Base-by-base conservation (phyloP, 1,139 yeast species). In the Nakaseomyces bracarensis region DNA sequence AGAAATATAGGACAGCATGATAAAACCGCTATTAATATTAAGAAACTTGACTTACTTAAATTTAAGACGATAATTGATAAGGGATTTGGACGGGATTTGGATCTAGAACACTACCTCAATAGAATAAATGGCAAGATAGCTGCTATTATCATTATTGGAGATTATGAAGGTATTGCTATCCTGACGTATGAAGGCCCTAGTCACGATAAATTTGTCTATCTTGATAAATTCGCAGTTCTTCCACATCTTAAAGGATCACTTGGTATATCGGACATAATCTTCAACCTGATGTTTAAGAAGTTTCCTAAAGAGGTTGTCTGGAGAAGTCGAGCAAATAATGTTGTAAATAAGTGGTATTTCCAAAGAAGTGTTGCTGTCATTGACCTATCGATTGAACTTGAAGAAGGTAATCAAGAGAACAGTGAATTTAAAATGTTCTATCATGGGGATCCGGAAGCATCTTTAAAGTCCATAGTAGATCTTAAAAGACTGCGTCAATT, bases 291-390 rank as follows among this genome's bases (percentile, higher is more conserved):
- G 67, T 67, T 68, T 41, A 77, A 75, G 41, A 65, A 79, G 36
- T 89, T 81, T 56, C 85, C 86, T 0, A 63, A 72, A 11, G 95
- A 85, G 56, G 62, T 91, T 15, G 66, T 91, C 1, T 91, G 98
- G 98, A 72, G 98, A 54, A 87, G 96, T 2, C 68, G 95, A 41
- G 74, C 74, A 47, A 73, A 66, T 44, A 91, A 91, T 58, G 96
- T 96, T 0, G 96, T 91, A 3, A 91, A 91, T 65, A 87, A 87
- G 55, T 91, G 98, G 98, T 91, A 91, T 60, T 91, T 89, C 62
- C 97, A 91, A 54, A 70, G 98, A 49, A 82, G 95, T 39, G 69
- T 73, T 29, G 96, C 96, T 0, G 64, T 61, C 1, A 35, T 61
- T 5, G 63, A 60, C 41, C 43, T 61, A 13, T 77, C 84, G 20